These are phyloP conservation scores for Amanita rimosa DNA, from an alignment of 768 basidiomycete species.

Conservation along the genomic window DNA sequence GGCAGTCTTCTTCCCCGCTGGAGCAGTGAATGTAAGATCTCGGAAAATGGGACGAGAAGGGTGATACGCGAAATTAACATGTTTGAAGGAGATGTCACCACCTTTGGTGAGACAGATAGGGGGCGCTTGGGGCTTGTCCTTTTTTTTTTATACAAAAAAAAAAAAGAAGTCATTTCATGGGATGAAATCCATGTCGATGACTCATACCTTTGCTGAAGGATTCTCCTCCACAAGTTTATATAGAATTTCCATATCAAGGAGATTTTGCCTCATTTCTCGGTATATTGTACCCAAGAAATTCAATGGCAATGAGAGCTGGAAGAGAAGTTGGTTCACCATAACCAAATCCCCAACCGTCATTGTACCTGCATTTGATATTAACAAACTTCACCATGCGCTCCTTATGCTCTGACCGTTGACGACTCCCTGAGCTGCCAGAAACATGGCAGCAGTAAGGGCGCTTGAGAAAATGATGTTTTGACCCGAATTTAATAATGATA, in stretches of 20 bases:
- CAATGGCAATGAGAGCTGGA: conserved; percentile 91
- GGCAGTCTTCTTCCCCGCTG: conserved; percentile 93
- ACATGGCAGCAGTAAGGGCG: conserved; percentile 92
- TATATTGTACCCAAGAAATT: conserved; percentile 98
- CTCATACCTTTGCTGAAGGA: conserved; percentile 48
- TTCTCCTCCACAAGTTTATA: conserved; percentile 85
- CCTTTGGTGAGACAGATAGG: conserved; percentile 56
- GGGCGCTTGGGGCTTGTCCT: conserved; percentile 63
- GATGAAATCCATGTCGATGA: neutral
- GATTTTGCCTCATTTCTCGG: conserved; percentile 89
- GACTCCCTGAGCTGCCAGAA: conserved; percentile 91
- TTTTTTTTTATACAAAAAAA: too few relatives aligned
- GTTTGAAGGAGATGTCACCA: conserved; percentile 86
- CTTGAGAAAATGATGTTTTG: conserved; percentile 95
- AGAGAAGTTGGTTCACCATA: conserved; percentile 98
- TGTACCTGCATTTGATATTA: conserved; percentile 43
- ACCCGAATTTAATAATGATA: conserved; percentile 90
- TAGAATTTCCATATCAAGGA: conserved; percentile 94
- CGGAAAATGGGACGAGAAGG: conserved; percentile 88
- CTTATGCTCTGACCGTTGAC: conserved; percentile 53
- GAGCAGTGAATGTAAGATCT: conserved; percentile 79
- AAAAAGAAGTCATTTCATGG: neutral
- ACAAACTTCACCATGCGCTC: neutral
- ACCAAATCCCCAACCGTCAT: conserved; percentile 99
- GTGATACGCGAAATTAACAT: conserved; percentile 88